These are phyloP conservation scores for Thyridium curvatum DNA, from an alignment of 2,329 filamentous ascomycete species.

Conservation along the genomic window DNA sequence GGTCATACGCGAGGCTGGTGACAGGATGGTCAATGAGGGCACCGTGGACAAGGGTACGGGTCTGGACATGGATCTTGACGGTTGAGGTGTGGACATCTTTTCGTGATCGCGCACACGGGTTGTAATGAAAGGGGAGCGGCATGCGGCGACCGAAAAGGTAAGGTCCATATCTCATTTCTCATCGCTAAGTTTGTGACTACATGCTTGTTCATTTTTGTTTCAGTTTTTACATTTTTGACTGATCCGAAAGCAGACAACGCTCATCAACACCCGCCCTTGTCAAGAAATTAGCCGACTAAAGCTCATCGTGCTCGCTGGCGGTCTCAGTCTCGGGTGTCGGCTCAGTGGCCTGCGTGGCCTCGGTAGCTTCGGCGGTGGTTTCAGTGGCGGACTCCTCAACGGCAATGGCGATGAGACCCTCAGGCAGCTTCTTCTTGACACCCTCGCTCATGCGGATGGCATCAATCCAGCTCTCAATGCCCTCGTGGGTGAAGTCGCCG, in stretches of 20 bases:
- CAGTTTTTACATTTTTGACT: slow-evolving; percentile 1
- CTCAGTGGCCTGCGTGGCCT: slow-evolving; percentile 14
- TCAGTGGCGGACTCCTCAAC: slow-evolving; percentile 30
- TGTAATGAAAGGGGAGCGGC: background rate
- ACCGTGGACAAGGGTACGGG: slow-evolving; percentile 40
- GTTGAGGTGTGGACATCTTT: slow-evolving; percentile 3
- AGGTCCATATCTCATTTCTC: slow-evolving; percentile 1
- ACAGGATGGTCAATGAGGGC: slow-evolving; percentile 53
- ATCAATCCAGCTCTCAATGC: slow-evolving; percentile 82
- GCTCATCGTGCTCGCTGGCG: slow-evolving; percentile 40
- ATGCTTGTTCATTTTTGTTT: slow-evolving; percentile 6
- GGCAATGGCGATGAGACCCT: slow-evolving; percentile 40
- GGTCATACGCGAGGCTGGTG: slow-evolving; percentile 68
- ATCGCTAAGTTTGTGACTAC: background rate
- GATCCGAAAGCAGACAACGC: background rate
- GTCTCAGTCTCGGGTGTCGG: slow-evolving; percentile 19
- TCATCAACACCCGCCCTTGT: background rate
- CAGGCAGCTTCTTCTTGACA: slow-evolving; percentile 67
- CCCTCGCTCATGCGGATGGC: slow-evolving; percentile 86
- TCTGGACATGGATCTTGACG: slow-evolving; percentile 45
- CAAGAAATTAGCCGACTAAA: slow-evolving; percentile 23
- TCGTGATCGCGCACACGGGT: background rate
- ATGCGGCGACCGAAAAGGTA: background rate
- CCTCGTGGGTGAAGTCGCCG: slow-evolving; percentile 46
- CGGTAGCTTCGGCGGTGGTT: slow-evolving; percentile 34